phyloP scores from a whole-genome alignment of 768 basidiomycete genomes.

The Phaeotremella skinneri region DNA sequence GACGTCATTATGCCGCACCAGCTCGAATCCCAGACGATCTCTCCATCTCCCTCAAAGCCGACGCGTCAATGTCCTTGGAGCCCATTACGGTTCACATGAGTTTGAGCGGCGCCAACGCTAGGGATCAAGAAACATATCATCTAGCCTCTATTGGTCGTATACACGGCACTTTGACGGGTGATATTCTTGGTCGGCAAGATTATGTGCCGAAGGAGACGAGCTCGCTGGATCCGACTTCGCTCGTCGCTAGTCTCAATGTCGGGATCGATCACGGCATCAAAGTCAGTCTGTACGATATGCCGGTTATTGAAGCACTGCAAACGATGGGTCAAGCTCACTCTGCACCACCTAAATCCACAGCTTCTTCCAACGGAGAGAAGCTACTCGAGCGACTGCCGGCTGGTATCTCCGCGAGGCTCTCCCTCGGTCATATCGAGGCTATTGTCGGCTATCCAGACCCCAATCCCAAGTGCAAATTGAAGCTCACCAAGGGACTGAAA shows the following conservation, averaged over 20 bases:
- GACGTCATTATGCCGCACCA: conserved; percentile 8
- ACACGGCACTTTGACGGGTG: conserved; percentile 26
- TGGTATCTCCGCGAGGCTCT: conserved; percentile 61
- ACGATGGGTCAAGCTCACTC: conserved; percentile 55
- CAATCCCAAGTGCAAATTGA: conserved; percentile 66
- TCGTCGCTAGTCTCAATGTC: conserved; percentile 54
- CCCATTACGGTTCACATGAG: conserved; percentile 34
- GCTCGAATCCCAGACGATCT: conserved; percentile 32
- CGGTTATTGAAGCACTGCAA: conserved; percentile 60
- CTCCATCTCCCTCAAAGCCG: conserved; percentile 25
- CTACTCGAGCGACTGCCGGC: conserved; percentile 56
- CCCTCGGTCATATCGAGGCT: conserved; percentile 63
- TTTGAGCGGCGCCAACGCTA: conserved; percentile 8
- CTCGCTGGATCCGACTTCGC: conserved; percentile 25
- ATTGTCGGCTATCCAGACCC: conserved; percentile 77
- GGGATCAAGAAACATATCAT: conserved; percentile 21
- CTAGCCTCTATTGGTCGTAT: conserved; percentile 29
- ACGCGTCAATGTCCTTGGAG: conserved; percentile 24
- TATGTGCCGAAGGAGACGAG: conserved; percentile 13
- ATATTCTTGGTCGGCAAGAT: conserved; percentile 26
- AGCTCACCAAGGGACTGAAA: conserved; percentile 48
- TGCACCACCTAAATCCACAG: conserved; percentile 39
- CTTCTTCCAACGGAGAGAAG: conserved; percentile 4
- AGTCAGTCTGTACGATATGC: conserved; percentile 66
- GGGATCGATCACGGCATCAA: conserved; percentile 61